phyloP scores from a whole-genome alignment of 768 basidiomycete species.

The Agaricus subrufescens region DNA sequence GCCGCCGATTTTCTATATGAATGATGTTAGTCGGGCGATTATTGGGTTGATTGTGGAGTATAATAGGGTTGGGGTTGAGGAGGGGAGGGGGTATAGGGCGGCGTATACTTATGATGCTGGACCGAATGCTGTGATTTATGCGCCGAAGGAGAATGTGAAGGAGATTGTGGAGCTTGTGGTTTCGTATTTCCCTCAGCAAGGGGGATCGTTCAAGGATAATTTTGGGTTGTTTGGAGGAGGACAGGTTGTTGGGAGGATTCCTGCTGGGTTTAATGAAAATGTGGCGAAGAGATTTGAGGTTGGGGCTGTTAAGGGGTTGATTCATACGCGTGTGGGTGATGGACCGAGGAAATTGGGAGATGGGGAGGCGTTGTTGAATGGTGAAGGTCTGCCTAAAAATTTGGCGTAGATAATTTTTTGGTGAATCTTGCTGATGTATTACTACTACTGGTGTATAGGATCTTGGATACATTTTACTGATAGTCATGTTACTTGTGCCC shows the following conservation, averaged over 20 bases:
- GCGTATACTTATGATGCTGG: constrained; percentile 99
- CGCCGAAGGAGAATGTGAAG: constrained; percentile 68
- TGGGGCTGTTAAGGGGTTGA: constrained; percentile 83
- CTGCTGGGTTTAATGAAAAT: constrained; percentile 71
- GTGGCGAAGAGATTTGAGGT: constrained; percentile 70
- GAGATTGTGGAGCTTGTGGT: constrained; percentile 74
- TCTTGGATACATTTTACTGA: too few relatives aligned
- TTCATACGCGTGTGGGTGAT: constrained; percentile 91
- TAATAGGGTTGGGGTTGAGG: constrained; percentile 70
- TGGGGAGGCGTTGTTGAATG: constrained; percentile 62
- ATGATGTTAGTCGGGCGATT: constrained; percentile 94
- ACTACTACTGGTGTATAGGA: too few relatives aligned
- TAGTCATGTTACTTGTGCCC: too few relatives aligned
- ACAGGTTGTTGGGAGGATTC: constrained; percentile 40
- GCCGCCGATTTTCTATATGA: constrained; percentile 99
- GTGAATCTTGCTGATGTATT: not conserved
- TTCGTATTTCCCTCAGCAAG: constrained; percentile 84
- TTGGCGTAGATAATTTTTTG: constrained; percentile 25
- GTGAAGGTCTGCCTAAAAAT: constrained; percentile 65
- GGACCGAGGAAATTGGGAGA: constrained; percentile 70
- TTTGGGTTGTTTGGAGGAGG: constrained; percentile 55
- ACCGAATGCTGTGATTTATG: constrained; percentile 97
- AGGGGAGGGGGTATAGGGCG: constrained; percentile 61
- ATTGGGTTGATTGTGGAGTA: constrained; percentile 88
- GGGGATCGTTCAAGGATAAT: constrained; percentile 66